Evolutionary conservation across 164 flowering plant genomes (phyloP), one percentile per base, ranked within the genome.

Genomic region (Akebia trifoliata): DNA sequence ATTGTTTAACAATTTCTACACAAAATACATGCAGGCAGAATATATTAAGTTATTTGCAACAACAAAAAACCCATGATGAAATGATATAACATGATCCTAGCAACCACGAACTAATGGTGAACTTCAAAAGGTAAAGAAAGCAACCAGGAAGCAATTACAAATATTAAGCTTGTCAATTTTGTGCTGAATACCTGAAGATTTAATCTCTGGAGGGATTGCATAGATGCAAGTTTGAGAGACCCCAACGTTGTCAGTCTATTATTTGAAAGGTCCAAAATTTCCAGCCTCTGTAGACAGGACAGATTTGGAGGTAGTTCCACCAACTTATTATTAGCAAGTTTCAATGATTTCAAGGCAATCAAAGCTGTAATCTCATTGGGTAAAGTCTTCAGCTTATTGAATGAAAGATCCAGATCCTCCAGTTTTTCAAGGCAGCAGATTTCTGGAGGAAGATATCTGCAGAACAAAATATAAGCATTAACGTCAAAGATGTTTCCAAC

Each of bases 371-470:
- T 84, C 72, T 90, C 96, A 25, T 61, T 43, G 4, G 99, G 99
- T 68, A 93, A 75, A 53, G 53, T 76, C 76, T 79, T 86, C 64
- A 93, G 70, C 78, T 90, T 90, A 72, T 93, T 93, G 71, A 83
- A 87, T 43, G 97, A 93, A 54, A 90, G 85, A 73, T 93, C 95
- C 29, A 93, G 69, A 65, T 74, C 72, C 80, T 90, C 95, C 69
- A 93, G 75, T 22, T 73, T 86, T 51, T 29, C 65, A 52, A 93
- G 83, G 62, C 76, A 81, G 15, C 87, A 82, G 54, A 93, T 87
- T 74, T 93, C 96, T 21, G 92, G 79, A 42, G 99, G 99, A 60
- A 93, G 87, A 56, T 70, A 87, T 76, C 96, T 89, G 80, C 73
- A 78, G 47, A 47, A 68, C 44, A 60, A 51, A 45, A 53, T 22